A percentile compares a stretch with the other conserved stretches of the same genome.
These are phyloP conservation scores for Pleurotus tuoliensis DNA, from an alignment of 768 basidiomycete genomes.

Conservation along the genomic window DNA sequence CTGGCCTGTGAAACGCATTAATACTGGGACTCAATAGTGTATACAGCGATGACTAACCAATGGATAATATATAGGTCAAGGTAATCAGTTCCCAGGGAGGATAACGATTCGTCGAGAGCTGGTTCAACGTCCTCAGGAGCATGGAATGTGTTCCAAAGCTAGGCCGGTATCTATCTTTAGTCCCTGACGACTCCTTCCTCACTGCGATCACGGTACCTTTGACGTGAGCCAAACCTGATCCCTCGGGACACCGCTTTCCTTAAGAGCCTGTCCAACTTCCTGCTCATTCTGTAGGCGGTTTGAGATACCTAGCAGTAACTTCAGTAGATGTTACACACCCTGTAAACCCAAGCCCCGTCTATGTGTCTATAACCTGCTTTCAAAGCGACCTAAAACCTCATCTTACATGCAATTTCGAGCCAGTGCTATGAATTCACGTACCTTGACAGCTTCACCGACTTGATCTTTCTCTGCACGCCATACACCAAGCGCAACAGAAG, in stretches of 20 bases:
- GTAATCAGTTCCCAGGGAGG: conserved; percentile 60
- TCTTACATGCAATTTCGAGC: too few relatives aligned
- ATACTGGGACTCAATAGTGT: neutral
- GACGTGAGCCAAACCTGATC: conserved; percentile 67
- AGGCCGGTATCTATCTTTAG: neutral
- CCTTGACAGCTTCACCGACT: conserved; percentile 68
- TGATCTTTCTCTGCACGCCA: conserved; percentile 56
- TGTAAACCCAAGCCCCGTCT: conserved; percentile 70
- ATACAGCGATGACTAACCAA: conserved; percentile 40
- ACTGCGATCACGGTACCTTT: conserved; percentile 29
- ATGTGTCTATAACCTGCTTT: conserved; percentile 67
- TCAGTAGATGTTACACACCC: conserved; percentile 26
- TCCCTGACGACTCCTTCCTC: too few relatives aligned
- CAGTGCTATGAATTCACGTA: conserved; percentile 11
- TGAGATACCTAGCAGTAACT: neutral
- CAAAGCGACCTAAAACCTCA: conserved; percentile 43
- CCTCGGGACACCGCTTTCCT: conserved; percentile 55
- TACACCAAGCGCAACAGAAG: conserved; percentile 63
- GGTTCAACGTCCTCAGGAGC: conserved; percentile 68
- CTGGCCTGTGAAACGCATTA: conserved; percentile 39
- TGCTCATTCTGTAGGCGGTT: conserved; percentile 50
- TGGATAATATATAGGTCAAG: conserved; percentile 82
- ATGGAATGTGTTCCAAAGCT: conserved; percentile 81
- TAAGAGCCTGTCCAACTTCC: conserved; percentile 63
- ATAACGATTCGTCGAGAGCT: conserved; percentile 61